These are phyloP conservation scores for Spiraea crenata DNA, from an alignment of 331 rosid species.

Conservation along the genomic window DNA sequence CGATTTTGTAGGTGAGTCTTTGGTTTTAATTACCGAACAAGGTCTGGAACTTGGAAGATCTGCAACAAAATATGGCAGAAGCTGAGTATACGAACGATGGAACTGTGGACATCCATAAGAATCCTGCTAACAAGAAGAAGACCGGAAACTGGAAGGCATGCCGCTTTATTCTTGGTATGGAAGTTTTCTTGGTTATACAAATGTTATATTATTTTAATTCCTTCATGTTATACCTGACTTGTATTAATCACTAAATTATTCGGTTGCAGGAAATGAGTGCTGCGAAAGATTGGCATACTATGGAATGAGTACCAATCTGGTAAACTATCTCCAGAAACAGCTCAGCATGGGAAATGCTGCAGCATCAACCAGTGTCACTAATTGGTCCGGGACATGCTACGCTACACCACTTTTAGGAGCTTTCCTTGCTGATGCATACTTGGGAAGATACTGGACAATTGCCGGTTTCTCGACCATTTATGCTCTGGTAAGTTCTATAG, in stretches of 20 bases:
- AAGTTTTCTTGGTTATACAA: not conserved
- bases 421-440: conserved; percentile 78
- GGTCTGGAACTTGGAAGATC: not conserved
- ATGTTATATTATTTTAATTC: not conserved
- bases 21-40: not conserved
- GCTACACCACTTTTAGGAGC: conserved; percentile 87
- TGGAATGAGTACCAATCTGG: conserved; percentile 77
- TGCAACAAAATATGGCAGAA: conserved; percentile 27
- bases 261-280: conserved; percentile 59
- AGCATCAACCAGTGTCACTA: conserved; percentile 69
- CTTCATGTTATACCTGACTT: not conserved
- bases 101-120: conserved; percentile 48
- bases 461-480: conserved; percentile 62
- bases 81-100: conserved; percentile 63
- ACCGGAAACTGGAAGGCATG: conserved; percentile 85
- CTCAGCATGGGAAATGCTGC: conserved; percentile 57
- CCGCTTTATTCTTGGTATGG: conserved; percentile 67
- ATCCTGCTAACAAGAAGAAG: conserved; percentile 61
- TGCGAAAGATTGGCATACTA: conserved; percentile 89
- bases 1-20: conserved; percentile 27
- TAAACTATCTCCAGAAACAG: conserved; percentile 62
- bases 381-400: conserved; percentile 84
- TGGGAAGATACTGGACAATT: conserved; percentile 96
- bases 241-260: not conserved
- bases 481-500: conserved; percentile 49